These are phyloP conservation scores for Leonotis leonurus DNA, from an alignment of 257 asterid species.

Conservation along the genomic window DNA sequence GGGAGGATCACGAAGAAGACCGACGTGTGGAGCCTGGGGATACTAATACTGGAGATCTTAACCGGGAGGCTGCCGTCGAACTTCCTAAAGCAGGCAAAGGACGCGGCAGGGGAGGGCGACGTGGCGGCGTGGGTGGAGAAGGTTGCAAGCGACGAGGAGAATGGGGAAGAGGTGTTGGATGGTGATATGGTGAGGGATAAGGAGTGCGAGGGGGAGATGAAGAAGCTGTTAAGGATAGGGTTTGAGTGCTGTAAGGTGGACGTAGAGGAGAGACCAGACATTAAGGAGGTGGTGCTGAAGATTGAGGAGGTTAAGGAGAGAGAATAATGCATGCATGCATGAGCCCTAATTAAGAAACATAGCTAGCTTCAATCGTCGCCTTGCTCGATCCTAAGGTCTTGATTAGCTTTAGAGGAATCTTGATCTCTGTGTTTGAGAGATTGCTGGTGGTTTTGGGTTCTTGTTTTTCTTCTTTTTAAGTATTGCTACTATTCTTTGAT, in stretches of 20 bases:
- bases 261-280: slow-evolving; percentile 55
- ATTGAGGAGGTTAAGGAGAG: slow-evolving; percentile 59
- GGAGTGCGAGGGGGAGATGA: slow-evolving; percentile 49
- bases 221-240: slow-evolving; percentile 58
- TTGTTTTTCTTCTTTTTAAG: too few relatives aligned
- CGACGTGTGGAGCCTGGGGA: slow-evolving; percentile 83
- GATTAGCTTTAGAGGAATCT: too few relatives aligned
- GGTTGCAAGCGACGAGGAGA: slow-evolving; percentile 26
- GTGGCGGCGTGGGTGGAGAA: slow-evolving; percentile 50
- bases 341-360: too few relatives aligned
- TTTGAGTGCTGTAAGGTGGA: slow-evolving; percentile 51
- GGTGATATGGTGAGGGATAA: slow-evolving; percentile 38
- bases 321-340: too few relatives aligned
- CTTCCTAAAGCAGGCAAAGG: slow-evolving; percentile 54
- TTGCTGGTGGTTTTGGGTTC: too few relatives aligned
- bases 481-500: too few relatives aligned
- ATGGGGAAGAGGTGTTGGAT: slow-evolving; percentile 45
- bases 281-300: slow-evolving; percentile 46
- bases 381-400: too few relatives aligned
- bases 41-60: slow-evolving; percentile 59
- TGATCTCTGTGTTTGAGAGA: too few relatives aligned
- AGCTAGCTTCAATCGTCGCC: too few relatives aligned
- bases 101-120: slow-evolving; percentile 32
- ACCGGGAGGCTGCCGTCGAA: slow-evolving; percentile 67
- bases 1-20: slow-evolving; percentile 70